Conservation (phyloP, 2,329 filamentous ascomycete species). For the Arthroderma sp. region DNA sequence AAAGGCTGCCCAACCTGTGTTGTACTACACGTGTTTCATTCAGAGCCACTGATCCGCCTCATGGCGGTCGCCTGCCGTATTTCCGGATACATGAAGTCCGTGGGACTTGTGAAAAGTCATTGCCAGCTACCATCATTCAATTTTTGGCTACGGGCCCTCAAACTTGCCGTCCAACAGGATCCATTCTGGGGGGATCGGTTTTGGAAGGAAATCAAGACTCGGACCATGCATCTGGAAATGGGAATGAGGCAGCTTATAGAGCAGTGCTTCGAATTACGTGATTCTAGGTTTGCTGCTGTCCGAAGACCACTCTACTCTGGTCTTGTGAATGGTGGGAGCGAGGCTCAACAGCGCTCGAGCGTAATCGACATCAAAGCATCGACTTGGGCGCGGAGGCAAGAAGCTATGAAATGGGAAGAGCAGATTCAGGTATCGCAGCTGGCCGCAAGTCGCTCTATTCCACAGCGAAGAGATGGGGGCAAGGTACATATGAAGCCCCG, state of each 20-base stretch:
- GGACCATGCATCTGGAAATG: conserved; percentile 24
- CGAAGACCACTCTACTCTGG: conserved; percentile 10
- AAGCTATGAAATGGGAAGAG: conserved; percentile 23
- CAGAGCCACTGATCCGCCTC: conserved; percentile 33
- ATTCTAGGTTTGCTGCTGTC: conserved; percentile 6
- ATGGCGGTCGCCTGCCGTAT: conserved; percentile 29
- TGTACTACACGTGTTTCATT: conserved; percentile 29
- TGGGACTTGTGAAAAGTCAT: conserved; percentile 12
- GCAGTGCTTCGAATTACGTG: conserved; percentile 26
- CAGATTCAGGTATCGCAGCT: conserved; percentile 15
- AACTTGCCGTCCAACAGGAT: conserved; percentile 29
- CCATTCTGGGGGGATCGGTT: conserved; percentile 30
- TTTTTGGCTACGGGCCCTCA: conserved; percentile 27
- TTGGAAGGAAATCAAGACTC: conserved; percentile 29
- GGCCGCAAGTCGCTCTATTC: conserved; percentile 12
- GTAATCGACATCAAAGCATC: conserved; percentile 18
- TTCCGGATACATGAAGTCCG: conserved; percentile 21
- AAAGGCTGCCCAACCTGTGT: conserved; percentile 40
- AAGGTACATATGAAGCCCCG: background rate
- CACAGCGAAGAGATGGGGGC: conserved; percentile 5
- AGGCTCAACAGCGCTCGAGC: background rate
- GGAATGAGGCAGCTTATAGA: conserved; percentile 27
- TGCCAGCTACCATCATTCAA: conserved; percentile 19
- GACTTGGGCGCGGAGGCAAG: conserved; percentile 20
- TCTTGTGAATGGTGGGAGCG: no score